Evolutionary conservation across 2,329 filamentous ascomycete species (phyloP).

Genomic region (Pseudodiploospora longispora): DNA sequence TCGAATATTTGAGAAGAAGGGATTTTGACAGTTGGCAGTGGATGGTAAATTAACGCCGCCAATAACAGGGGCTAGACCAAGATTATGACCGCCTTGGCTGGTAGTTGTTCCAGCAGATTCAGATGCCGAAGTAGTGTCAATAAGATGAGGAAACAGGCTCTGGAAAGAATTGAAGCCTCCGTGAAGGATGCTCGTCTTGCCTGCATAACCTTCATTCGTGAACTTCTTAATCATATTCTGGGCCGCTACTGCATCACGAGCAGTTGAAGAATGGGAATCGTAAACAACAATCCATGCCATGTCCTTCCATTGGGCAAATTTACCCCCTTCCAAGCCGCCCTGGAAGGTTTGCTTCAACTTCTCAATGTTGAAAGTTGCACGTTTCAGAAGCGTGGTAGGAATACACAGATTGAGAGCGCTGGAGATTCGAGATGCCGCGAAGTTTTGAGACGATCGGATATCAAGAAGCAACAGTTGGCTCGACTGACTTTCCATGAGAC

Average conservation of each 20-base stretch:
- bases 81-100: conserved; percentile 35
- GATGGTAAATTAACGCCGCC: conserved; percentile 79
- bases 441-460: conserved; percentile 79
- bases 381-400: conserved; percentile 85
- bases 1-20: conserved; percentile 92
- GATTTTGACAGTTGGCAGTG: conserved; percentile 62
- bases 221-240: conserved; percentile 94
- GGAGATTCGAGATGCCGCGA: conserved; percentile 62
- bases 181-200: conserved; percentile 64
- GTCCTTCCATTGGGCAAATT: conserved; percentile 68
- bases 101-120: conserved; percentile 32
- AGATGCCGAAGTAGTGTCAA: conserved; percentile 44
- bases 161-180: conserved; percentile 76
- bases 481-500: conserved; percentile 40
- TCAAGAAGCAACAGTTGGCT: conserved; percentile 64
- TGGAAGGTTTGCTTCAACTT: conserved; percentile 86
- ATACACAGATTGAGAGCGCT: conserved; percentile 91
- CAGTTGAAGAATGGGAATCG: conserved; percentile 66
- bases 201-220: conserved; percentile 70
- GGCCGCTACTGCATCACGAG: conserved; percentile 72
- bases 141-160: conserved; percentile 52
- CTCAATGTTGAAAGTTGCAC: conserved; percentile 80
- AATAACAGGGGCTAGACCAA: conserved; percentile 59
- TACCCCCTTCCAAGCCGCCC: conserved; percentile 56
- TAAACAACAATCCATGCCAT: conserved; percentile 79